These are phyloP conservation scores for Zarea fungicola DNA, from an alignment of 2,329 filamentous ascomycete genomes.

Conservation along the genomic window DNA sequence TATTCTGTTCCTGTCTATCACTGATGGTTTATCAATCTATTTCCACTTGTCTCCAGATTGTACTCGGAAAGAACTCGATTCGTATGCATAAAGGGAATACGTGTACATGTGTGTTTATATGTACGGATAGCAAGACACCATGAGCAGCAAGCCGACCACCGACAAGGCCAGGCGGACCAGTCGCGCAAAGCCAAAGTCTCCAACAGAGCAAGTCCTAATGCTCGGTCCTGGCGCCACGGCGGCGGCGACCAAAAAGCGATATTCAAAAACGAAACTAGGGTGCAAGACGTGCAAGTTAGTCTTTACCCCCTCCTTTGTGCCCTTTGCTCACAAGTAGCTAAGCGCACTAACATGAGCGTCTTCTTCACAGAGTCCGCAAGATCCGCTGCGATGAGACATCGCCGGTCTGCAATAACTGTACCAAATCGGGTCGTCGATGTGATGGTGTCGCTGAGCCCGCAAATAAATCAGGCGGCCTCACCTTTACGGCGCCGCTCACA, in stretches of 20 bases:
- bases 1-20: background rate
- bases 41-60: too few relatives aligned
- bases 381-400: slow-evolving; percentile 18
- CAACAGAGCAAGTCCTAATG: background rate
- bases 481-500: slow-evolving; percentile 20
- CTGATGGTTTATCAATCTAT: slow-evolving; percentile 3
- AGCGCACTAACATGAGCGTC: background rate
- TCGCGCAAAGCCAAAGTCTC: slow-evolving; percentile 2
- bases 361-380: slow-evolving; percentile 16
- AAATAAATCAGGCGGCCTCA: slow-evolving; percentile 8
- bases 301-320: background rate
- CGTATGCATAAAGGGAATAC: too few relatives aligned
- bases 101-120: too few relatives aligned
- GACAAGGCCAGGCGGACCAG: slow-evolving; percentile 2
- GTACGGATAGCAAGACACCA: too few relatives aligned
- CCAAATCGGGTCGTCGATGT: slow-evolving; percentile 14
- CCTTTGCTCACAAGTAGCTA: background rate
- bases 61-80: too few relatives aligned
- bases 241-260: slow-evolving; percentile 7
- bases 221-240: background rate
- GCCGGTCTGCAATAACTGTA: slow-evolving; percentile 17
- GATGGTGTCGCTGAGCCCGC: slow-evolving; percentile 14
- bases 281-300: slow-evolving; percentile 15
- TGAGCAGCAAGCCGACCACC: slow-evolving; percentile 3
- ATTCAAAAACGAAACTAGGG: slow-evolving; percentile 13